Evolutionary conservation across 345 rosid species (phyloP).

Genomic region (Trapa incisa): DNA sequence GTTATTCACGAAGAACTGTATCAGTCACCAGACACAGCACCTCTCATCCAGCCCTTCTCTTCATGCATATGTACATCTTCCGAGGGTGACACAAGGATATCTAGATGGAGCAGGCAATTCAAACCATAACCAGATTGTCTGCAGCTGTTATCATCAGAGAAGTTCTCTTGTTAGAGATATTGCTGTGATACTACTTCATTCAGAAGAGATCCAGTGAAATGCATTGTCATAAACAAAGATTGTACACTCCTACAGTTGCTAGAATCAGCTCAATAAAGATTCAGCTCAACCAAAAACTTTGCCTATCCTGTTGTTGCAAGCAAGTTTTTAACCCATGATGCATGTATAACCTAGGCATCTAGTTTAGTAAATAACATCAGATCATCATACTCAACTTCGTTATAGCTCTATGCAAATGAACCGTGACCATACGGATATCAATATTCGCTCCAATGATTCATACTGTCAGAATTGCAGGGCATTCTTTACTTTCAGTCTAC

Average conservation of each 20-base stretch:
- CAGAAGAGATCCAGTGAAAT: background rate
- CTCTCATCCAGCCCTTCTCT: background rate
- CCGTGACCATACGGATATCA: background rate
- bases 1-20: background rate
- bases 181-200: background rate
- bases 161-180: background rate
- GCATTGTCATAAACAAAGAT: background rate
- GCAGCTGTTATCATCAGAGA: conserved; percentile 7
- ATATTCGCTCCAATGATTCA: background rate
- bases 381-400: too few relatives aligned
- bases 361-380: background rate
- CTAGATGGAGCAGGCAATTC: background rate
- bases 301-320: background rate
- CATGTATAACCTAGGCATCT: background rate
- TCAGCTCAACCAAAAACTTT: background rate
- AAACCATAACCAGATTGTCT: background rate
- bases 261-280: too few relatives aligned
- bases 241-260: background rate
- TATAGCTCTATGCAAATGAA: background rate
- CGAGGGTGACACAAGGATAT: background rate
- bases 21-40: background rate
- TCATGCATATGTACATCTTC: conserved; percentile 1
- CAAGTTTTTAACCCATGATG: background rate
- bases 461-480: background rate
- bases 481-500: background rate